Base-by-base conservation (phyloP, 2,329 filamentous ascomycete genomes). In the Paracamarosporium sp. region DNA sequence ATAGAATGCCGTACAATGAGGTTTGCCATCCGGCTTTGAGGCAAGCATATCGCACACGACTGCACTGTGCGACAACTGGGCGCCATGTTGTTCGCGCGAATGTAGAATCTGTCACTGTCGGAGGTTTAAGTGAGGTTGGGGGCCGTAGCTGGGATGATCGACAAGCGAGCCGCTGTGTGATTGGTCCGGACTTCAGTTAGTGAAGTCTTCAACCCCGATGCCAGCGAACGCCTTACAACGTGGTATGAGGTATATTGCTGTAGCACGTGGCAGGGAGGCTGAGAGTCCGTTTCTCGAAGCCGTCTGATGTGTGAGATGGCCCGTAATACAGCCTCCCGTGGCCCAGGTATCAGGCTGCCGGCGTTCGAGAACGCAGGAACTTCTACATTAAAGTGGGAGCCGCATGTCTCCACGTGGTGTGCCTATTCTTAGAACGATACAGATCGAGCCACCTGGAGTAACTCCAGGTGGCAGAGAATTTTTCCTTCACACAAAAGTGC, bases 171-270 rank as follows among this genome's bases (percentile, higher is more conserved):
- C 24, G 44, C 15, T 22, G 22, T 17, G 12, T 51, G 36, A 51
- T 51, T 51, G 48, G 36, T 2, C n/a, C 48, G 48, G 48, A 51
- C 25, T 51, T 28, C 17, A 38, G 13, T 8, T 24, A 6, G 15
- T 27, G 22, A 8, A 50, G 27, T 35, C 25, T 50, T 40, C n/a
- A 51, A 51, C 48, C 24, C 48, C 48, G 48, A 51, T 31, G 24
- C 13, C 17, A 40, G 11, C 36, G 36, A 11, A 43, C 17, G 48
- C 35, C 48, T 30, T 41, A 13, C n/a, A 30, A 30, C 9, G 8
- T 41, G n/a, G 48, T 51, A 15, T 41, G n/a, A 11, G 25, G 27
- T 51, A 41, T 25, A 51, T 24, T 33, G 36, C 17, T 43, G 27
- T 31, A 31, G 35, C 36, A 51, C 48, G 48, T 51, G 48, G 48